Conservation (phyloP, 208 protist species). For the Acanthamoeba castellanii region DNA sequence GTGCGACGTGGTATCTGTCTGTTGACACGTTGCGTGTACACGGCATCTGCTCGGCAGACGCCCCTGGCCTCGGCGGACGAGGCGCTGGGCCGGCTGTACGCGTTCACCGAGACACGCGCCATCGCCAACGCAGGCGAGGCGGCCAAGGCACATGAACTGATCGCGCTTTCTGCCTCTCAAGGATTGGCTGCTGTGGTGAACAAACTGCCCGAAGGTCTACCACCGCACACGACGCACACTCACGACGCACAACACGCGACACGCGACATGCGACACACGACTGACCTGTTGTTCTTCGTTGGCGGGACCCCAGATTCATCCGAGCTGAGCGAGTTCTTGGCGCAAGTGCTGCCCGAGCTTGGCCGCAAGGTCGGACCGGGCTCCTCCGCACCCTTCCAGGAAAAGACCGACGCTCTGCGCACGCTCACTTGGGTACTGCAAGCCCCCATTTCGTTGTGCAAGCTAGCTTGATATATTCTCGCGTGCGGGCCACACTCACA, state of each 20-base stretch:
- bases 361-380: neutral
- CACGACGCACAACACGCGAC: neutral
- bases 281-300: neutral
- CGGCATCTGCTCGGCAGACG: neutral
- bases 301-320: neutral
- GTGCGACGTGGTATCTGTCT: neutral
- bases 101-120: neutral
- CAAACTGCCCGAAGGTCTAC: constrained; percentile 46
- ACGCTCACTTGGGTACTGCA: constrained; percentile 13
- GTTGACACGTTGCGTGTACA: neutral
- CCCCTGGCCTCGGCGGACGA: neutral
- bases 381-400: neutral
- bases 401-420: constrained; percentile 24
- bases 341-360: constrained; percentile 29
- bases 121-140: neutral
- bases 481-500: too few relatives aligned
- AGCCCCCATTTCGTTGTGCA: neutral
- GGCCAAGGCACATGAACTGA: neutral
- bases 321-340: constrained; percentile 6
- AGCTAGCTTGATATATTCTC: neutral
- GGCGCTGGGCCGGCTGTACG: neutral
- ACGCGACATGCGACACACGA: neutral
- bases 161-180: constrained; percentile 9
- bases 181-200: constrained; percentile 36
- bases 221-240: neutral